Conservation (phyloP, 2,329 filamentous ascomycete species). For the Aspergillus costaricaensis region DNA sequence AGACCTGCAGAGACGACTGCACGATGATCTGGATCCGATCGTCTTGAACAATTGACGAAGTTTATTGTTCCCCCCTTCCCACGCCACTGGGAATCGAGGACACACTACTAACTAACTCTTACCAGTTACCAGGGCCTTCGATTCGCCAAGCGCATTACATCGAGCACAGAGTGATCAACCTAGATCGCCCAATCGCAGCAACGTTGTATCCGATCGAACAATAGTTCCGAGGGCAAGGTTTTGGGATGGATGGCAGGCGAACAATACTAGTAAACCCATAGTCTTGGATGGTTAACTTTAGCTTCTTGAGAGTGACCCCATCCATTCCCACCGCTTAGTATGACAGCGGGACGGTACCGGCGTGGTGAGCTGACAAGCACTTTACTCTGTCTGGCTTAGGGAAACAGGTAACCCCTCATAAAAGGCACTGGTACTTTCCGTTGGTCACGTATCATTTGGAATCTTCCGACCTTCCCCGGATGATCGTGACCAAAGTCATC, state of each 20-base stretch:
- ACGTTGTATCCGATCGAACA: slow-evolving; percentile 2
- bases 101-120: neutral
- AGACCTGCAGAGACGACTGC: neutral
- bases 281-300: slow-evolving; percentile 5
- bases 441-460: neutral
- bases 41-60: slow-evolving; percentile 15
- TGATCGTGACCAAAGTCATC: neutral
- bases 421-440: slow-evolving; percentile 3
- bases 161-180: slow-evolving; percentile 1
- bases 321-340: neutral
- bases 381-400: neutral
- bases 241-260: neutral
- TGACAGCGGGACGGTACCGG: slow-evolving; percentile 10
- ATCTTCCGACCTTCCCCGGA: slow-evolving; percentile 9
- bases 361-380: neutral
- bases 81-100: neutral
- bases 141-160: neutral
- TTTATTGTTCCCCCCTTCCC: slow-evolving; percentile 15
- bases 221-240: neutral
- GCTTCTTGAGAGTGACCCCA: neutral
- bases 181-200: slow-evolving; percentile 17
- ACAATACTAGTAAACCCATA: neutral
- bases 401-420: neutral
- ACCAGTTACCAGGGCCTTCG: neutral
- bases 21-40: slow-evolving; percentile 18